Base-by-base conservation (phyloP, 495 filamentous ascomycete species). In the Aspergillus ostianus region DNA sequence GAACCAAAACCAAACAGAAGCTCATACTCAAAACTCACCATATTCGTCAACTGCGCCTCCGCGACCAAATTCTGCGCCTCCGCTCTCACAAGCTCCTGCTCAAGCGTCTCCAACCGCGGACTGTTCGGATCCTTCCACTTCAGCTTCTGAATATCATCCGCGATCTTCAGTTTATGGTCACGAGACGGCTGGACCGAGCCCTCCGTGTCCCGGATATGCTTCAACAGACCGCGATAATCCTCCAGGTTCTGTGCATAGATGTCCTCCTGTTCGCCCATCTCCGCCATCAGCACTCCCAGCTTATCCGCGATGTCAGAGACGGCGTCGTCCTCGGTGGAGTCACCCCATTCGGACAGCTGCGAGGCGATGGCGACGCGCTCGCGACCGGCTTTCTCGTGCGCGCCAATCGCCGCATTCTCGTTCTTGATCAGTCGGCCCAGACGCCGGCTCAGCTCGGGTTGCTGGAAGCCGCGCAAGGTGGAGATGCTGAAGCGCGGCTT, bases 311-410 rank as follows among this genome's bases (percentile, higher is more conserved):
- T 82, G 70, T 97, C 93, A 9, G 85, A 90, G 64, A 98, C 76
- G 44, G 87, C 86, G 50, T 94, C 92, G 69, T 98, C 94, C 4
- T 82, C 80, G 3, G 92, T 94, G 47, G 87, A 82, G 71, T 97
- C 92, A 54, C 94, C 95, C 95, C 95, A 98, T 57, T 97, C 94
- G 6, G 90, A 93, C n/a, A 98, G 84, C 76, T 97, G 92, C 2
- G 85, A 84, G 9, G 93, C 93, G 65, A 97, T 89, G 17, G 87
- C 85, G 44, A 90, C 74, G 57, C 91, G 90, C 73, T 94, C 91
- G 51, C 86, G 86, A 20, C 85, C 89, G 10, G 94, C 94, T 0
- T 85, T 70, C 73, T 96, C 90, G 73, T 97, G 88, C 52, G 89
- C 89, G 32, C 84, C 78, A 64, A 97, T 92, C 13, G 90, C 86